phyloP scores from a whole-genome alignment of 2,329 filamentous ascomycete species.

The Blastomyces percursus region DNA sequence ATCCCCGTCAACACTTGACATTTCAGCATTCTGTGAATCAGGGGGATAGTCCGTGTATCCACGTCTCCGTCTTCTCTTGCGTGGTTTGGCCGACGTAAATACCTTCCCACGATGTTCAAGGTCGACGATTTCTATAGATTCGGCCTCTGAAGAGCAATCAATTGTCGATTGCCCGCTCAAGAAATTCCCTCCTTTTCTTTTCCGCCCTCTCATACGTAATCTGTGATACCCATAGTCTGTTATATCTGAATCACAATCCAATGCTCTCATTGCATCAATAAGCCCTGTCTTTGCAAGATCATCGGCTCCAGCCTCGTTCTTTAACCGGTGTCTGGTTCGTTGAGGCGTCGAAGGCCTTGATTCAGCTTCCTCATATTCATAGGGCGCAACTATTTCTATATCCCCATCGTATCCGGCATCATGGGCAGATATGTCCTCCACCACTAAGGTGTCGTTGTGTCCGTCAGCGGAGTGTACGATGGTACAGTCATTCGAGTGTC shows the following conservation, averaged over 20 bases:
- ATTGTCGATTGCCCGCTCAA: constrained; percentile 12
- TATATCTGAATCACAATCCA: constrained; percentile 23
- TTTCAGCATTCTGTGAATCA: constrained; percentile 6
- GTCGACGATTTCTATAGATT: constrained; percentile 11
- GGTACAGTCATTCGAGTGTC: background rate
- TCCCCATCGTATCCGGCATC: constrained; percentile 24
- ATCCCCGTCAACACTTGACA: background rate
- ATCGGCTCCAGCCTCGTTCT: constrained; percentile 14
- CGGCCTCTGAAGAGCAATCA: constrained; percentile 1
- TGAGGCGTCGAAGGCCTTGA: constrained; percentile 12
- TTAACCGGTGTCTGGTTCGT: background rate
- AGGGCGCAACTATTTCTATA: constrained; percentile 28
- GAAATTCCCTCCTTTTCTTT: constrained; percentile 24
- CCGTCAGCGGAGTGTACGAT: background rate
- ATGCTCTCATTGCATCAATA: constrained; percentile 23
- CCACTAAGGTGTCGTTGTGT: constrained; percentile 14
- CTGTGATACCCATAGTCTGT: constrained; percentile 7
- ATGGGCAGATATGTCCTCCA: constrained; percentile 20
- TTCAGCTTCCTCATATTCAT: constrained; percentile 23
- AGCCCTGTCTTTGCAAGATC: constrained; percentile 26
- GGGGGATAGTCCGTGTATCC: constrained; percentile 9
- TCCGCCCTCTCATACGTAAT: constrained; percentile 21
- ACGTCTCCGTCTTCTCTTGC: constrained; percentile 17
- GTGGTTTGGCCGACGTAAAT: constrained; percentile 20
- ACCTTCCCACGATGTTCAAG: constrained; percentile 10